phyloP scores from a whole-genome alignment of 2,329 filamentous ascomycete genomes.

The Phaeoacremonium minimum region DNA sequence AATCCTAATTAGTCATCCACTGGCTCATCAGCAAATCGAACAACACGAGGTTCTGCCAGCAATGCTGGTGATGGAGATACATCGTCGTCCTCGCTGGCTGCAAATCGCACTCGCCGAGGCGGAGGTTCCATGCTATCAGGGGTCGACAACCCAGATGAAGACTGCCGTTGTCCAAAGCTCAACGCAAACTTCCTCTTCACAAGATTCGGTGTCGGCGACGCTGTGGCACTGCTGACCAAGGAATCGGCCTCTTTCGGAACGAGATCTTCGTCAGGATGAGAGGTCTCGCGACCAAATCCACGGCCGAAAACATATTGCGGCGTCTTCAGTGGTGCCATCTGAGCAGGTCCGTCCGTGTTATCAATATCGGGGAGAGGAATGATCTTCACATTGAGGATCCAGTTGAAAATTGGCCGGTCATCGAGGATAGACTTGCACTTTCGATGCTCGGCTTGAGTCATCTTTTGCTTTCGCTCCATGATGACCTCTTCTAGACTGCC shows the following conservation, averaged over 20 bases:
- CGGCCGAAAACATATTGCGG: constrained; percentile 48
- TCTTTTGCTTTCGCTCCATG: constrained; percentile 64
- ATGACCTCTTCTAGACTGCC: constrained; percentile 85
- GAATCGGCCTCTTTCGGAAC: constrained; percentile 23
- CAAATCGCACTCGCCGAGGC: no score
- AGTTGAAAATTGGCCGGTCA: constrained; percentile 50
- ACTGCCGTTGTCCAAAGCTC: no score
- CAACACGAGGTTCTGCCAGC: no score
- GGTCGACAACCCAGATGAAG: no score
- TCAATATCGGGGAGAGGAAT: constrained; percentile 19
- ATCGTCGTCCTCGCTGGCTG: no score
- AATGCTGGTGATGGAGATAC: no score
- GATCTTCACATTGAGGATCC: constrained; percentile 51
- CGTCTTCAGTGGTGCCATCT: constrained; percentile 41
- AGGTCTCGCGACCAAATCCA: constrained; percentile 35
- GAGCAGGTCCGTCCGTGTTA: constrained; percentile 27
- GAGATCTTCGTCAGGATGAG: constrained; percentile 42
- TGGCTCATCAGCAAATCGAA: no score
- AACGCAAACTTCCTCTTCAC: no score
- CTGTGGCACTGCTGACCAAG: no score
- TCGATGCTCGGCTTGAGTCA: constrained; percentile 65
- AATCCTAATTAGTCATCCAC: no score
- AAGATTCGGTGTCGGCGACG: no score
- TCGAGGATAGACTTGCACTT: constrained; percentile 54
- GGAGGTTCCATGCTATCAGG: no score